These are phyloP conservation scores for Xylariaceae sp. DNA, from an alignment of 2,329 filamentous ascomycete species.

Conservation along the genomic window DNA sequence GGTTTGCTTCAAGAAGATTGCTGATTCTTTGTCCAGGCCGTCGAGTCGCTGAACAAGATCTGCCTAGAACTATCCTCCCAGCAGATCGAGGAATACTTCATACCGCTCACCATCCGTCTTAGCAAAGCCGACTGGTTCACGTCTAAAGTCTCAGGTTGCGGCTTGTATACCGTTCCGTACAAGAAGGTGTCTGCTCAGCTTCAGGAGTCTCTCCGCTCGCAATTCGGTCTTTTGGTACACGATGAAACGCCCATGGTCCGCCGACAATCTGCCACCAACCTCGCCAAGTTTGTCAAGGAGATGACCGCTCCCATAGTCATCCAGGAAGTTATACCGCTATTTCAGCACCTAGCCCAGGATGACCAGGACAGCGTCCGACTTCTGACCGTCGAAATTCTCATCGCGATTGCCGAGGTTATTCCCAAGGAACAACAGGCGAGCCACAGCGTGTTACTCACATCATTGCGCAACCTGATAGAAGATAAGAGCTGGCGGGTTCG, in stretches of 20 bases:
- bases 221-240: slow-evolving; percentile 89
- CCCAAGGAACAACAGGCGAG: slow-evolving; percentile 97
- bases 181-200: slow-evolving; percentile 80
- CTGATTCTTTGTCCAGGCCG: slow-evolving; percentile 56
- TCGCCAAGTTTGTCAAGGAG: slow-evolving; percentile 96
- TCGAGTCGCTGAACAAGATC: slow-evolving; percentile 99
- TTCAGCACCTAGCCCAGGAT: slow-evolving; percentile 92
- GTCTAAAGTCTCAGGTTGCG: slow-evolving; percentile 96
- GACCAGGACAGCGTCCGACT: slow-evolving; percentile 97
- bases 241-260: slow-evolving; percentile 99
- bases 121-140: slow-evolving; percentile 99
- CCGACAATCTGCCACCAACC: slow-evolving; percentile 90
- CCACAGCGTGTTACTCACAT: slow-evolving; percentile 86
- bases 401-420: slow-evolving; percentile 92
- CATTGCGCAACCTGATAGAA: slow-evolving; percentile 88
- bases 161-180: slow-evolving; percentile 91
- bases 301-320: slow-evolving; percentile 90
- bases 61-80: slow-evolving; percentile 84
- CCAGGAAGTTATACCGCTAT: slow-evolving; percentile 98
- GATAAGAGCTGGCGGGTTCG: slow-evolving; percentile 99
- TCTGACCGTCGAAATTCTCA: slow-evolving; percentile 92
- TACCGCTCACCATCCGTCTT: slow-evolving; percentile 88
- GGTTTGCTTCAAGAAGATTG: slow-evolving; percentile 11
- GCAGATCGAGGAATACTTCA: slow-evolving; percentile 96
- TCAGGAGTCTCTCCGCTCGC: slow-evolving; percentile 85